phyloP scores from a whole-genome alignment of 257 asterid genomes.

The Solanum corneliomulleri region DNA sequence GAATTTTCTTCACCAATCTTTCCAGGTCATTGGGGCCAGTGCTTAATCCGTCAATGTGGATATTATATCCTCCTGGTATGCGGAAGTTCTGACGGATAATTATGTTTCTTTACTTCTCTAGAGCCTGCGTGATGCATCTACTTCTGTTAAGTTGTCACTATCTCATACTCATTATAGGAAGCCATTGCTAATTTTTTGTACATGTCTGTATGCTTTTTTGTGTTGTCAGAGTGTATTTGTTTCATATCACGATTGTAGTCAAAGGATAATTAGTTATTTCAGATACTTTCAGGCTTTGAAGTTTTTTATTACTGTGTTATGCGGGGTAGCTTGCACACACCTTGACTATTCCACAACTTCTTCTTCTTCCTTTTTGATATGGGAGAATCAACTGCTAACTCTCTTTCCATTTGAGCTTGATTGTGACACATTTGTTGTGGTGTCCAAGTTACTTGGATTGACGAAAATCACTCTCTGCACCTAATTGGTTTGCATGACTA shows the following conservation, averaged over 20 bases:
- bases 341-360: neutral
- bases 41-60: neutral
- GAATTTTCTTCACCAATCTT: neutral
- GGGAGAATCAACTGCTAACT: neutral
- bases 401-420: neutral
- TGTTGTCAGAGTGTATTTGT: neutral
- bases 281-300: neutral
- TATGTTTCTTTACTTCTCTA: neutral
- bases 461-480: neutral
- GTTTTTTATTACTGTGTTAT: neutral
- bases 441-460: neutral
- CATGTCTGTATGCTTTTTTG: neutral
- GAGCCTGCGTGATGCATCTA: neutral
- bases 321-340: neutral
- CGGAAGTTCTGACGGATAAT: neutral
- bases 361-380: neutral
- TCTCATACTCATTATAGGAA: neutral
- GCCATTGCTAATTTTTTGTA: neutral
- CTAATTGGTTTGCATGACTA: neutral
- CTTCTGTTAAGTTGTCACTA: neutral
- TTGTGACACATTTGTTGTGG: neutral
- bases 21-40: neutral
- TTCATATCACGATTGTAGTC: neutral
- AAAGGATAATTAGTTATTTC: neutral
- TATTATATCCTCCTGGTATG: neutral